Evolutionary conservation across 805 yeast species (phyloP), one percentile per base, ranked within the genome.

Genomic region (Spathaspora girioi): DNA sequence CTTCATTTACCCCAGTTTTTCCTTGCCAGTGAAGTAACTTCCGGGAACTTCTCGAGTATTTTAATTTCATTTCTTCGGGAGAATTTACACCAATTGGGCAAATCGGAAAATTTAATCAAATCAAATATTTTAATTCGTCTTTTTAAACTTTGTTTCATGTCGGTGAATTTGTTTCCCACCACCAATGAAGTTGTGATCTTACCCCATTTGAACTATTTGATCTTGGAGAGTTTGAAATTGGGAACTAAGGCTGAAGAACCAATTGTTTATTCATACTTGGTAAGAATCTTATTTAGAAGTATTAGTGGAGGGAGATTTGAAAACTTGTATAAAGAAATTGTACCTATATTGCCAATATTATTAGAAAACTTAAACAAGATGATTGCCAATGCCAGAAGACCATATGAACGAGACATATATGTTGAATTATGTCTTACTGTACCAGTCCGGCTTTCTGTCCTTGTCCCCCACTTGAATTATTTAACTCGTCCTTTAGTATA

Each of bases 251-350:
- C 97, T 0, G 87, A 88, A 57, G 97, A 93, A 62, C 98, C 99
- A 5, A 77, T 89, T 20, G 89, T 90, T 2, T 94, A 91, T 65
- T 92, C 93, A 56, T 88, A 91, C 59, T 75, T 94, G 59, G 86
- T 94, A 19, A 76, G 98, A 60, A 89, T 96, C 0, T 71, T 94
- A 47, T 94, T 94, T 75, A 78, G 98, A 67, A 88, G 96, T 61
- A 92, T 94, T 45, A 97, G 97, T 32, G 98, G 99, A 47, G 99
- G 99, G 6, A 77, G 98, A 52, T 93, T 94, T 65, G 99, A 94
- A 66, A 84, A 86, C 49, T 74, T 94, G 15, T 96, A 96, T 72
- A 89, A 94, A 59, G 96, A 92, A 54, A 93, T 96, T 17, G 80
- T 91, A 74, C 99, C 99, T 0, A 76, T 94, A 38, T 71, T 94